Evolutionary conservation across 345 rosid genomes (phyloP).

Genomic region (Draba incana): DNA sequence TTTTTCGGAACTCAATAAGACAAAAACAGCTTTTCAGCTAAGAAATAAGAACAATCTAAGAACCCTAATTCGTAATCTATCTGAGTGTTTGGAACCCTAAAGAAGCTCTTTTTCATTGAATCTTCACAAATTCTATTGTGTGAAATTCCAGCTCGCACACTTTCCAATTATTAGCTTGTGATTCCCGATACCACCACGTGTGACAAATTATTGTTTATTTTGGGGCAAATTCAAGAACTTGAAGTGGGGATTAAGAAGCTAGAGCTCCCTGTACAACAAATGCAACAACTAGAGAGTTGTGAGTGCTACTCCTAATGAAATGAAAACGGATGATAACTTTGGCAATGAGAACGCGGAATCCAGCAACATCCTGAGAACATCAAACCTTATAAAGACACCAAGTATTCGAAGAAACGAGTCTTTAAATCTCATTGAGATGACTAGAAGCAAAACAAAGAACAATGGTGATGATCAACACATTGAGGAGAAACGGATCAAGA

Average conservation of each 20-base stretch:
- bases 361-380: conserved; percentile 59
- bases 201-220: not conserved
- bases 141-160: too few relatives aligned
- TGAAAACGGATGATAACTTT: conserved; percentile 57
- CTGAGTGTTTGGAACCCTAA: too few relatives aligned
- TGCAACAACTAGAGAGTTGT: conserved; percentile 41
- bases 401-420: conserved; percentile 44
- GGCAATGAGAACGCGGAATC: conserved; percentile 53
- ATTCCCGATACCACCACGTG: not conserved
- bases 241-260: conserved; percentile 75
- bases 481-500: conserved; percentile 61
- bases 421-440: conserved; percentile 40
- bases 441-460: conserved; percentile 75
- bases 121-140: too few relatives aligned
- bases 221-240: conserved; percentile 85
- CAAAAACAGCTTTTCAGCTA: too few relatives aligned
- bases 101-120: too few relatives aligned
- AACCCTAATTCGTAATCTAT: too few relatives aligned
- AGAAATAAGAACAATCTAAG: too few relatives aligned
- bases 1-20: too few relatives aligned
- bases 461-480: conserved; percentile 38
- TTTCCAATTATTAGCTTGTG: too few relatives aligned
- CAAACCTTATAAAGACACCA: conserved; percentile 52
- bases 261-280: conserved; percentile 56
- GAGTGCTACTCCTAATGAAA: conserved; percentile 56